Percentiles rank a stretch among this genome's conserved stretches.
phyloP scores from a whole-genome alignment of 2,329 filamentous ascomycete species.

The Fusarium sp. region DNA sequence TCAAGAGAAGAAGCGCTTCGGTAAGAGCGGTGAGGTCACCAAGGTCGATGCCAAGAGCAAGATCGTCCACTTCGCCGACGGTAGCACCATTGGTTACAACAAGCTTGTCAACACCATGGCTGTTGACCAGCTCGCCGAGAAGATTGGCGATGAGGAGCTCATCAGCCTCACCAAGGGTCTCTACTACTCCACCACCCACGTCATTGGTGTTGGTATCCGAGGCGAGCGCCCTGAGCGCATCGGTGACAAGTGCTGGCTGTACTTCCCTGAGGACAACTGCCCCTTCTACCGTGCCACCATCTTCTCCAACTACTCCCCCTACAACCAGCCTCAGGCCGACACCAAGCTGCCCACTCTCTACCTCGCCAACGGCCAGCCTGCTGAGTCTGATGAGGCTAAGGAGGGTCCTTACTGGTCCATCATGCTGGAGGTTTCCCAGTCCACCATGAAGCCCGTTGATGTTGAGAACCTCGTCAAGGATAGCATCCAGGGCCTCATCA shows the following conservation, averaged over 20 bases:
- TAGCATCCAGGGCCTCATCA: conserved; percentile 95
- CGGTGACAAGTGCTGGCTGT: conserved; percentile 99
- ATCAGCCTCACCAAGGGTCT: conserved; percentile 86
- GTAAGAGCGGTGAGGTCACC: conserved; percentile 83
- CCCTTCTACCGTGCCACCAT: conserved; percentile 99
- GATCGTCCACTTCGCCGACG: conserved; percentile 82
- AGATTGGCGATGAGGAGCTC: conserved; percentile 89
- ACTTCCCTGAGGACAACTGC: conserved; percentile 99
- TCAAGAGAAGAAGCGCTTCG: conserved; percentile 90
- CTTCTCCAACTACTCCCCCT: conserved; percentile 99
- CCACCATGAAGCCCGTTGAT: conserved; percentile 93
- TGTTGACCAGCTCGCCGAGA: conserved; percentile 86
- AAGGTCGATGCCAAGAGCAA: conserved; percentile 90
- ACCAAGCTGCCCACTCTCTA: conserved; percentile 89
- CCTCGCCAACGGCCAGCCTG: conserved; percentile 86
- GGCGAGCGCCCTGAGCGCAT: conserved; percentile 93
- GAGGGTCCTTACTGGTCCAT: conserved; percentile 99
- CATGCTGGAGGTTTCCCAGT: conserved; percentile 99
- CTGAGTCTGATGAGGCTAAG: conserved; percentile 76
- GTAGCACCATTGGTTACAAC: conserved; percentile 88
- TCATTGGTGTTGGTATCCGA: conserved; percentile 94
- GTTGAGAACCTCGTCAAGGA: conserved; percentile 85
- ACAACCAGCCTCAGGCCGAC: conserved; percentile 90
- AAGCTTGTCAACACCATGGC: conserved; percentile 97
- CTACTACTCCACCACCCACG: conserved; percentile 97